These are phyloP conservation scores for Sodiomyces alkalinus DNA, from an alignment of 2,329 filamentous ascomycete species.

Conservation along the genomic window DNA sequence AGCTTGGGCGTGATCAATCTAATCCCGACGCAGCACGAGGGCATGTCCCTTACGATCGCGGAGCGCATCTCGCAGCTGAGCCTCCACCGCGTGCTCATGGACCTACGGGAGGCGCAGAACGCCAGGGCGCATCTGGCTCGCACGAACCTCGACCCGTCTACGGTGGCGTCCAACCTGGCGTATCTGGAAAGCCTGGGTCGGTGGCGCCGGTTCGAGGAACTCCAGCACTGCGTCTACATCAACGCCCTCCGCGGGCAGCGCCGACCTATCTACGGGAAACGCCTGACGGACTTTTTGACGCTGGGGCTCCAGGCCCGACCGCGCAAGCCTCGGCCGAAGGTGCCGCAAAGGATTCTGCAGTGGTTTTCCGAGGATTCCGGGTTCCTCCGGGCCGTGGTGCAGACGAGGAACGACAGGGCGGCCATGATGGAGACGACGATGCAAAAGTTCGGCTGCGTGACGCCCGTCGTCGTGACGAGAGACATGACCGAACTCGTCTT, in stretches of 20 bases:
- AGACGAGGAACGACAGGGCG: constrained; percentile 58
- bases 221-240: constrained; percentile 68
- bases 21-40: constrained; percentile 55
- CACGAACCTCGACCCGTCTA: constrained; percentile 45
- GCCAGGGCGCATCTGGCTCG: constrained; percentile 39
- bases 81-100: constrained; percentile 52
- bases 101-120: constrained; percentile 58
- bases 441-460: constrained; percentile 82
- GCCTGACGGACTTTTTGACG: constrained; percentile 60
- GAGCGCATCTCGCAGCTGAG: constrained; percentile 50
- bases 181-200: constrained; percentile 58
- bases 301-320: constrained; percentile 45
- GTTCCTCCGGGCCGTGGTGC: constrained; percentile 50
- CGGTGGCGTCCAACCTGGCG: constrained; percentile 52
- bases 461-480: constrained; percentile 71
- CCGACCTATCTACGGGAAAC: constrained; percentile 66
- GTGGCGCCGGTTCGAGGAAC: constrained; percentile 57
- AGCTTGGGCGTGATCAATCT: constrained; percentile 69
- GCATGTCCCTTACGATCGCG: constrained; percentile 37
- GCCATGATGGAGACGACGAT: constrained; percentile 59
- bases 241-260: constrained; percentile 71
- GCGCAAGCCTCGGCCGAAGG: constrained; percentile 42
- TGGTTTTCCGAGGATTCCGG: constrained; percentile 63
- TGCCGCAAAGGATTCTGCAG: constrained; percentile 47
- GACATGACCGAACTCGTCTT: constrained; percentile 58